A percentile compares a stretch with the other conserved stretches of the same genome.
phyloP scores from a whole-genome alignment of 228 moss, liverwort and hornwort genomes.

The Sphagnum magellanicum region DNA sequence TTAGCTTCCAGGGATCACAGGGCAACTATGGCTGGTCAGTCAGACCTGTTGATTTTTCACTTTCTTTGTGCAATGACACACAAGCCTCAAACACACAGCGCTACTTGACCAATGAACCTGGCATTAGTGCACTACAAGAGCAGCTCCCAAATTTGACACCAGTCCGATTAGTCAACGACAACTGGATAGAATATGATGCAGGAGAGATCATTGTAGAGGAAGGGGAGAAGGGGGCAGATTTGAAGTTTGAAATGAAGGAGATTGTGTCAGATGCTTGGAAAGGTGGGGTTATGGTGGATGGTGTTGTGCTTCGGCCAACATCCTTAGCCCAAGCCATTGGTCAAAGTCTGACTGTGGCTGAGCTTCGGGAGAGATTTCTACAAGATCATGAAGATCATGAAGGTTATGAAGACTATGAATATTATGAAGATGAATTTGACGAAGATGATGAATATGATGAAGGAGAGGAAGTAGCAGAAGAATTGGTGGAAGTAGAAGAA shows the following conservation, averaged over 20 bases:
- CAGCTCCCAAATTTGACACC: not conserved
- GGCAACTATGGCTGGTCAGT: conserved; percentile 4
- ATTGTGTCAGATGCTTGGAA: conserved; percentile 12
- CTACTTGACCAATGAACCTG: not conserved
- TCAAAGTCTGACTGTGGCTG: not conserved
- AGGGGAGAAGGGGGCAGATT: not conserved
- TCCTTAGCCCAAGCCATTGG: not conserved
- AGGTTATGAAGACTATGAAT: no score
- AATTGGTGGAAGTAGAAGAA: no score
- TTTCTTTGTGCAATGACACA: conserved; percentile 4
- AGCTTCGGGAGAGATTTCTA: not conserved
- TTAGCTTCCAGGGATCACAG: not conserved
- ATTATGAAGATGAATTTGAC: no score
- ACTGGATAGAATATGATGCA: conserved; percentile 19
- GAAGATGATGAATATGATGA: no score
- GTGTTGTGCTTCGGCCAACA: conserved; percentile 20
- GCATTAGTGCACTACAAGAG: not conserved
- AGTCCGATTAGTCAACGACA: conserved; percentile 1
- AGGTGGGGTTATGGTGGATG: conserved; percentile 19
- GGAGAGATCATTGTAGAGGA: conserved; percentile 17
- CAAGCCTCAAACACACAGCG: not conserved
- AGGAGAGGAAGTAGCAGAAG: no score
- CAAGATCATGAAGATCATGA: no score
- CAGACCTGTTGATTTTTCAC: conserved; percentile 5
- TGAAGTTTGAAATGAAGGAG: conserved; percentile 11